Evolutionary conservation across 257 asterid genomes (phyloP).

Genomic region (Echites panduratus): DNA sequence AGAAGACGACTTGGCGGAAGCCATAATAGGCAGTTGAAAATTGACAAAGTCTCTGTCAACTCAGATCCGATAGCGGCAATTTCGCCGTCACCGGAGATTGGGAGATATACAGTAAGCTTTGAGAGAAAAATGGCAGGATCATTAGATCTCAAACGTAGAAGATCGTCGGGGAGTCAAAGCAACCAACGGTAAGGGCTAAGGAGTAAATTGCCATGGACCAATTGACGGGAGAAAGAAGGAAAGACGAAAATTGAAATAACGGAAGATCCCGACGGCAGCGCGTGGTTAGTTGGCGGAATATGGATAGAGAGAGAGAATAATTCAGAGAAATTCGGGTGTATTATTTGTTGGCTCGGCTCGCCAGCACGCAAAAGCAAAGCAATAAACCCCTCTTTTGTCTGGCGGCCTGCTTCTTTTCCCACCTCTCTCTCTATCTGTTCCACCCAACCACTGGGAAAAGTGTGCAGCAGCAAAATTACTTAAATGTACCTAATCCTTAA

Average conservation of each 20-base stretch:
- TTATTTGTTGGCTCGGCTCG: background rate
- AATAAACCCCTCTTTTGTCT: background rate
- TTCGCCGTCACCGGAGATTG: background rate
- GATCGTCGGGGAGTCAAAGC: background rate
- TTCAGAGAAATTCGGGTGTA: background rate
- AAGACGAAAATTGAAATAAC: background rate
- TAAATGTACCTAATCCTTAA: too few relatives aligned
- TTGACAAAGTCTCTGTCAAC: background rate
- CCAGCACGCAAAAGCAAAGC: background rate
- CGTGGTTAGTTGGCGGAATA: slow-evolving; percentile 6
- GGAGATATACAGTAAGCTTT: background rate
- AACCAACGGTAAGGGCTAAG: background rate
- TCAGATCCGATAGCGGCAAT: slow-evolving; percentile 6
- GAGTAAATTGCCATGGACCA: slow-evolving; percentile 8
- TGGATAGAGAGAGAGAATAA: background rate
- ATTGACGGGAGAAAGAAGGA: background rate
- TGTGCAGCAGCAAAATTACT: background rate
- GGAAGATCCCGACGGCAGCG: background rate
- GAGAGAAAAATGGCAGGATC: background rate
- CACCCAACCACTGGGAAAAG: background rate
- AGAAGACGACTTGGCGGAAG: slow-evolving; percentile 72
- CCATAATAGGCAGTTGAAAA: slow-evolving; percentile 35
- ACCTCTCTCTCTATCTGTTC: background rate
- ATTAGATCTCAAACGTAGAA: background rate
- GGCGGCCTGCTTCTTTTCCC: background rate